A percentile compares a stretch with the other conserved stretches of the same genome.
phyloP scores from a whole-genome alignment of 2,329 filamentous ascomycete genomes.

The Cytospora leucostoma region DNA sequence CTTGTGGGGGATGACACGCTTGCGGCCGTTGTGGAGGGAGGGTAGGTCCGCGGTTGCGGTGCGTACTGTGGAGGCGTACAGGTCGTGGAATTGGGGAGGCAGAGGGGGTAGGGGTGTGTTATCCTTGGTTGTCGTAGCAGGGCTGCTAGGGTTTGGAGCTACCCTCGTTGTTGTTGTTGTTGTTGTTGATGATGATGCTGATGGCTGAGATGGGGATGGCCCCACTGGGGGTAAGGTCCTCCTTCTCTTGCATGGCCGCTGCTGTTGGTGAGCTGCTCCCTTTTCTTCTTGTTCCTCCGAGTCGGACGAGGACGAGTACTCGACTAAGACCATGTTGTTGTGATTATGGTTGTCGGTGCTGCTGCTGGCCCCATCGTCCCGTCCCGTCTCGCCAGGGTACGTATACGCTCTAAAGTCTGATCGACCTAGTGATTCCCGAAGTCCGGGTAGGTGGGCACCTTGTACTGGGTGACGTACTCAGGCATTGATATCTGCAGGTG shows the following conservation, averaged over 20 bases:
- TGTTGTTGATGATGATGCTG: not conserved
- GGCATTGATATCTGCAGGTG: too few relatives aligned
- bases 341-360: not conserved
- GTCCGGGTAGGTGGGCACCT: not conserved
- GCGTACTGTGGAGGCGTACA: constrained; percentile 82
- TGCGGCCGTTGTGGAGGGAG: constrained; percentile 79
- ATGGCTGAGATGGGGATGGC: constrained; percentile 19
- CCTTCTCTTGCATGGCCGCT: constrained; percentile 31
- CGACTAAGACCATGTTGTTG: constrained; percentile 41
- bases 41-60: constrained; percentile 81
- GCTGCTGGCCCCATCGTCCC: not conserved
- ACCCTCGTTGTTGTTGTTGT: not conserved
- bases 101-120: constrained; percentile 52
- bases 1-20: constrained; percentile 78
- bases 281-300: constrained; percentile 18
- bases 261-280: constrained; percentile 6
- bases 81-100: constrained; percentile 78
- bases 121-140: not conserved
- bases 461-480: not conserved
- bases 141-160: not conserved
- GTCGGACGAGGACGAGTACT: constrained; percentile 41
- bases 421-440: too few relatives aligned
- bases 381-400: not conserved
- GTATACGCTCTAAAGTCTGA: not conserved
- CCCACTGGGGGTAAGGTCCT: constrained; percentile 31